Evolutionary conservation across 257 asterid species (phyloP).

Genomic region (Salvia hispanica): DNA sequence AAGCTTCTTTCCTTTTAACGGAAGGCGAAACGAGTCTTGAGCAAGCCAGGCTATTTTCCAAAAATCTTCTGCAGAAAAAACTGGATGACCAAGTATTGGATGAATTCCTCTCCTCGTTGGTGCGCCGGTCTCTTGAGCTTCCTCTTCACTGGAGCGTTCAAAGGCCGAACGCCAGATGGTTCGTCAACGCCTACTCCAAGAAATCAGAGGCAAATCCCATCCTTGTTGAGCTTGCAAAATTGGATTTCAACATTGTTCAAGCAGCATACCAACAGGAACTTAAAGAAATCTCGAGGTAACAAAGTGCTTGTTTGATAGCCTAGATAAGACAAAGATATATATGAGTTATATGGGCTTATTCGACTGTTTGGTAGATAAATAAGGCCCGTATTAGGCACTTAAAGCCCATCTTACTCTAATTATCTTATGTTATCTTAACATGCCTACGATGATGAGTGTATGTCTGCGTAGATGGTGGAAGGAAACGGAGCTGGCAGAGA

Average conservation of each 20-base stretch:
- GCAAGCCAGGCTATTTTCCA: conserved; percentile 38
- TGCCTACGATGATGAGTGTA: neutral
- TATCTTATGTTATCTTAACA: no score
- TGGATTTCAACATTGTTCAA: conserved; percentile 53
- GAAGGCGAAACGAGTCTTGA: conserved; percentile 47
- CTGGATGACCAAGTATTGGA: conserved; percentile 11
- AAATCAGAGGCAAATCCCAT: conserved; percentile 21
- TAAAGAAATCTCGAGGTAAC: conserved; percentile 31
- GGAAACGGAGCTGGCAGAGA: conserved; percentile 35
- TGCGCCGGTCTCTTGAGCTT: conserved; percentile 39
- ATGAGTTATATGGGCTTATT: no score
- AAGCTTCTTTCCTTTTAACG: conserved; percentile 47
- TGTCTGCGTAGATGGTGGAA: conserved; percentile 51
- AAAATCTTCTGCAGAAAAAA: conserved; percentile 21
- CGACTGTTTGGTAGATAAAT: no score
- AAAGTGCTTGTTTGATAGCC: no score
- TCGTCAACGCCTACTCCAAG: conserved; percentile 32
- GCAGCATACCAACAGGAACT: conserved; percentile 36
- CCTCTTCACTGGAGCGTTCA: conserved; percentile 48
- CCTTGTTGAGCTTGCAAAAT: conserved; percentile 44
- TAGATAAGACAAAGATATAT: no score
- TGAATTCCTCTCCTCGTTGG: conserved; percentile 23
- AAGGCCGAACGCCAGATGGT: conserved; percentile 46
- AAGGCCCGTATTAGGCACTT: no score
- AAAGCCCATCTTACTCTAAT: no score